Percentiles rank a stretch among this genome's conserved stretches.
phyloP scores from a whole-genome alignment of 2,329 filamentous ascomycete species.

The Dothistroma septosporum region DNA sequence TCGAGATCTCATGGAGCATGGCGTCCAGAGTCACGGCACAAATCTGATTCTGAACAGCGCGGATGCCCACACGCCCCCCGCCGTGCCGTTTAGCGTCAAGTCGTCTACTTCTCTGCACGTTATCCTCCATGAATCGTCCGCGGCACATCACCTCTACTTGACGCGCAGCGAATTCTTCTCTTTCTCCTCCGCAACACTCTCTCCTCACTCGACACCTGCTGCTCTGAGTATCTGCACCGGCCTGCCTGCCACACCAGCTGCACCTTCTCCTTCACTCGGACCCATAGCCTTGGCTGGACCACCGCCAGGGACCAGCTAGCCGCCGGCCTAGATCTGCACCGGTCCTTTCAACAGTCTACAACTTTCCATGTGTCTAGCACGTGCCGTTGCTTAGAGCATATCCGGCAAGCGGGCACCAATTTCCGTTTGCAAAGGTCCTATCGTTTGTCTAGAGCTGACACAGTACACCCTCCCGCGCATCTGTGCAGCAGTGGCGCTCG shows the following conservation, averaged over 20 bases:
- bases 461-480: not conserved
- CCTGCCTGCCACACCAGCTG: not conserved
- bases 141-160: not conserved
- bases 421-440: not conserved
- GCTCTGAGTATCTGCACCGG: not conserved
- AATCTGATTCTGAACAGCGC: not conserved
- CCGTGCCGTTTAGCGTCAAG: not conserved
- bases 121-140: not conserved
- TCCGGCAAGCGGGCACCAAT: slow-evolving; percentile 2
- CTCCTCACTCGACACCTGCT: not conserved
- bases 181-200: not conserved
- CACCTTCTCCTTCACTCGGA: not conserved
- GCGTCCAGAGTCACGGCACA: not conserved
- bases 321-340: slow-evolving; percentile 4
- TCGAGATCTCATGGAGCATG: slow-evolving; percentile 1
- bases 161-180: not conserved
- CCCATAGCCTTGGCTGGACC: not conserved
- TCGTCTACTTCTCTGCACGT: slow-evolving; percentile 1
- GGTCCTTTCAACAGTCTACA: not conserved
- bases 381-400: slow-evolving; percentile 4
- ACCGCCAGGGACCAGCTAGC: not conserved
- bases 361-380: slow-evolving; percentile 5
- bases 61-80: not conserved
- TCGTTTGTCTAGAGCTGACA: not conserved
- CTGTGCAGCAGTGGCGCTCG: slow-evolving; percentile 1